Evolutionary conservation across 2,329 filamentous ascomycete genomes (phyloP).

Genomic region (Pseudocercospora vitis): DNA sequence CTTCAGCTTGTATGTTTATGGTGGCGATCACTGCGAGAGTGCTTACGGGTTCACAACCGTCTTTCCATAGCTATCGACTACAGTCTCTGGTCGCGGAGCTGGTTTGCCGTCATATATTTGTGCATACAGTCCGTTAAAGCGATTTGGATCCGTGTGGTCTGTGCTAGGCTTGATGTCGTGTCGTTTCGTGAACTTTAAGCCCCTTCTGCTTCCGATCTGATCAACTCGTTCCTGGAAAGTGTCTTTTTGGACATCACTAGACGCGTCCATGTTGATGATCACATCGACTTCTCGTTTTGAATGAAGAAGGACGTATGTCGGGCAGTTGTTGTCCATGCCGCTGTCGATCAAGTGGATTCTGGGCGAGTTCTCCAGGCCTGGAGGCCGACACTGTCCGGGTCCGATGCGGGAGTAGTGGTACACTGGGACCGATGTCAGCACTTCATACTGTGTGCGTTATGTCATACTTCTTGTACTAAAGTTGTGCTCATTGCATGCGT

Average conservation of each 20-base stretch:
- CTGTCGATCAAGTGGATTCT: conserved; percentile 40
- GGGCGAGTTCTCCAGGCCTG: conserved; percentile 38
- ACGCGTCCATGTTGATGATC: conserved; percentile 39
- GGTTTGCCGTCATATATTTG: conserved; percentile 34
- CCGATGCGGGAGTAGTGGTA: conserved; percentile 32
- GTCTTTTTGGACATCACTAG: conserved; percentile 38
- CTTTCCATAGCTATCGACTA: conserved; percentile 35
- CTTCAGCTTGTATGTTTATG: too few species aligned
- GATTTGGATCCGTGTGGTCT: conserved; percentile 29
- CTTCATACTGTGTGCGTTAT: not conserved
- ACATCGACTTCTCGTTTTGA: conserved; percentile 34
- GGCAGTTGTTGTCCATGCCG: conserved; percentile 42
- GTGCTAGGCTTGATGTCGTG: conserved; percentile 28
- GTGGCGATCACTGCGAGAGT: too few species aligned
- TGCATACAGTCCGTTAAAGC: conserved; percentile 36
- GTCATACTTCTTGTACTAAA: not conserved
- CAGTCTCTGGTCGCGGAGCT: conserved; percentile 27
- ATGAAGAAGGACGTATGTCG: conserved; percentile 35
- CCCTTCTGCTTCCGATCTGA: conserved; percentile 37
- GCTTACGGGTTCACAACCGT: conserved; percentile 31
- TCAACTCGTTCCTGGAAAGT: conserved; percentile 37
- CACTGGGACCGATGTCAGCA: conserved; percentile 31
- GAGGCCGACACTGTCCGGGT: conserved; percentile 26
- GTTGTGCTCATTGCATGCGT: conserved; percentile 36
- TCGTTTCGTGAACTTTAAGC: conserved; percentile 36